Evolutionary conservation across 371 early-diverging fungal genomes (phyloP).

Genomic region (Apophysomyces variabilis): DNA sequence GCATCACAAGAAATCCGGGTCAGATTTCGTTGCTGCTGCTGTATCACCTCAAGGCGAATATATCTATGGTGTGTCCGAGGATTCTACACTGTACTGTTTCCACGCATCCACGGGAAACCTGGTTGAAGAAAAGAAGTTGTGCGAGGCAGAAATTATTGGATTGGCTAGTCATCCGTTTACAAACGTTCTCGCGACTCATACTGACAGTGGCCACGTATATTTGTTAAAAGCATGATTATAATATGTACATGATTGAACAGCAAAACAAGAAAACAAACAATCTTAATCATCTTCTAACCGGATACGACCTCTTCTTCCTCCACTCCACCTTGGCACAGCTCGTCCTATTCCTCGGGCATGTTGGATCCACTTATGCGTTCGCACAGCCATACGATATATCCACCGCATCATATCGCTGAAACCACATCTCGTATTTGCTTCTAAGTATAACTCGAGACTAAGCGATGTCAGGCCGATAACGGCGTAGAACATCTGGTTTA

Average conservation of each 20-base stretch:
- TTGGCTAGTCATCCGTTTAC: conserved; percentile 75
- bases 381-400: conserved; percentile 26
- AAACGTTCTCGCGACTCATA: conserved; percentile 73
- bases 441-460: conserved; percentile 50
- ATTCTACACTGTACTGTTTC: conserved; percentile 65
- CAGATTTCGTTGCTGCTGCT: conserved; percentile 66
- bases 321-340: conserved; percentile 57
- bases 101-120: conserved; percentile 54
- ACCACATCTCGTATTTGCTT: conserved; percentile 53
- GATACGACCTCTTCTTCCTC: conserved; percentile 37
- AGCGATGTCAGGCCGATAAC: conserved; percentile 43
- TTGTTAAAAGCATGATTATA: conserved; percentile 47
- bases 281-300: conserved; percentile 34
- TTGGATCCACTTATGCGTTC: conserved; percentile 39
- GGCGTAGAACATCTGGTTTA: conserved; percentile 51
- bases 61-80: conserved; percentile 74
- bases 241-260: conserved; percentile 8
- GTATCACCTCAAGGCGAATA: conserved; percentile 79
- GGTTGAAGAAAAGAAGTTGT: conserved; percentile 36
- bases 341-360: conserved; percentile 45
- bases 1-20: conserved; percentile 40
- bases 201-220: conserved; percentile 69
- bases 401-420: conserved; percentile 38
- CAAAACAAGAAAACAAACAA: not conserved
- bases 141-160: conserved; percentile 74